Evolutionary conservation across 768 basidiomycete genomes (phyloP), one percentile per base, ranked within the genome.

Genomic region (Calocybe cyanea): DNA sequence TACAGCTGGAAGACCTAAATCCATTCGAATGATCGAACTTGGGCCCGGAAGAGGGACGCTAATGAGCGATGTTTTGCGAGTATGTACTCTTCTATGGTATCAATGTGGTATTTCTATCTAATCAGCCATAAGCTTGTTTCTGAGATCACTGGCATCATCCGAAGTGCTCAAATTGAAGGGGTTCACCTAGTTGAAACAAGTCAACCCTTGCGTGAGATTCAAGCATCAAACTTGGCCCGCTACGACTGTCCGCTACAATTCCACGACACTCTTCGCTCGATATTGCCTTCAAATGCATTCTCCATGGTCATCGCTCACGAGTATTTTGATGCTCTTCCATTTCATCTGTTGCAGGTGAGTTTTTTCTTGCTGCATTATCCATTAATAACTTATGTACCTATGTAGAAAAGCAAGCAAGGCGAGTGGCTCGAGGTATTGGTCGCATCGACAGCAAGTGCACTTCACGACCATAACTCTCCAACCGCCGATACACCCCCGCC

Each of bases 321-420:
- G 59, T 95, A 98, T 67, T 98, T 99, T 51, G 96, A 98, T 61
- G 94, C 94, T 0, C 72, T 99, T 35, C 95, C 96, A 0, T 83
- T 97, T 38, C 90, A 96, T 63, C 70, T 93, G 30, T 68, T 98
- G 30, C 83, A 95, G 72, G 93, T 92, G 52, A 9, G 72, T 60
- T 17, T 15, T 1, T 10, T 33, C 4, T 32, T 38, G 31, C 37
- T 4, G n/a, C 25, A 17, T 11, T 37, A 33, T 14, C 24, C 23
- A 31, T 6, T 38, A 19, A 7, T 24, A 13, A 19, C 38, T 46
- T 3, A 37, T 14, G 5, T 7, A 19, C 25, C 15, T 17, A 14
- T 11, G 2, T 57, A 92, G 89, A 92, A 81, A 82, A 83, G 77
- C 9, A 66, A 77, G 32, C 9, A 24, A 4, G 70, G 80, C 18